phyloP scores from a whole-genome alignment of 441 rosid genomes.

The Bruguiera hainesii region DNA sequence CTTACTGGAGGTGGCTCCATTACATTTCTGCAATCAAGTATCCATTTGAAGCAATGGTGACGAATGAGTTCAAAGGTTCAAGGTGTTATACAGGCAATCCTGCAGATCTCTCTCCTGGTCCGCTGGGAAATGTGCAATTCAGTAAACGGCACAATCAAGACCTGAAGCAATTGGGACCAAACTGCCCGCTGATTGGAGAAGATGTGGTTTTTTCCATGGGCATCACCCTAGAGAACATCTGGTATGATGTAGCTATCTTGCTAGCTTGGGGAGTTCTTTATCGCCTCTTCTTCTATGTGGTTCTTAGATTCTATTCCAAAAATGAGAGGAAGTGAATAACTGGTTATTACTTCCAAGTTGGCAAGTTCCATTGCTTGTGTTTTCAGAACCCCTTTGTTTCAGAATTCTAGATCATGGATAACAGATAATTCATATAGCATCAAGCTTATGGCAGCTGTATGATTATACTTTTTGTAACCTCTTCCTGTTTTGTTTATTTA shows the following conservation, averaged over 20 bases:
- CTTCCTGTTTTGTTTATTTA: too few species aligned
- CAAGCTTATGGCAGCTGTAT: too few species aligned
- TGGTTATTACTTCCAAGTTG: too few species aligned
- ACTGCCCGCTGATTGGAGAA: conserved; percentile 46
- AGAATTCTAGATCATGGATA: too few species aligned
- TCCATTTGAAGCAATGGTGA: conserved; percentile 59
- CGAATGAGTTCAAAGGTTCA: conserved; percentile 46
- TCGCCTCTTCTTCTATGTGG: conserved; percentile 48
- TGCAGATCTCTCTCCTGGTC: conserved; percentile 54
- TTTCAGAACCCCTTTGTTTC: too few species aligned
- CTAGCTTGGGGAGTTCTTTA: conserved; percentile 74
- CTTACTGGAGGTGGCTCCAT: conserved; percentile 63
- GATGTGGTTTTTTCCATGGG: conserved; percentile 50
- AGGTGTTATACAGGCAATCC: conserved; percentile 38
- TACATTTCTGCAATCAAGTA: conserved; percentile 67
- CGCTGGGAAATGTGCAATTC: conserved; percentile 36
- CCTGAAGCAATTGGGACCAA: not conserved
- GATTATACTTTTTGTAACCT: too few species aligned
- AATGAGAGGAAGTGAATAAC: conserved; percentile 47
- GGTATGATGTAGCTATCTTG: conserved; percentile 53
- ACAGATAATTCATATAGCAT: too few species aligned
- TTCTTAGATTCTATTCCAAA: conserved; percentile 59
- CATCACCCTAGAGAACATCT: conserved; percentile 38
- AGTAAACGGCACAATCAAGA: conserved; percentile 30
- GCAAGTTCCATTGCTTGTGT: too few species aligned